Percentiles rank a stretch among this genome's conserved stretches.
These are phyloP conservation scores for Cephalotrichum gorgonifer DNA, from an alignment of 2,329 filamentous ascomycete genomes.

Conservation along the genomic window DNA sequence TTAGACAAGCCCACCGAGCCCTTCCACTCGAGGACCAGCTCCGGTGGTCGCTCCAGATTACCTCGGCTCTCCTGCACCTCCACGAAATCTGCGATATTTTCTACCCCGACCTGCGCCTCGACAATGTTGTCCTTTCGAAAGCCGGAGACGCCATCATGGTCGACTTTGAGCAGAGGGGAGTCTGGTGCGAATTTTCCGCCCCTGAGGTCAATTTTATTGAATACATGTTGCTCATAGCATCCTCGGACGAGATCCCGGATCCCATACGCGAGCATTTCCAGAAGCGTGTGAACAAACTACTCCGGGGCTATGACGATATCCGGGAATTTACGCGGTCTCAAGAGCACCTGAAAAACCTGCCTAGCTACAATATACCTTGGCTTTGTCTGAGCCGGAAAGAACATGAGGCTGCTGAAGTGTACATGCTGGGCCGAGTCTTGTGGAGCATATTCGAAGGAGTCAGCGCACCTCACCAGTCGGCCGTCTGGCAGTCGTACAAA, in stretches of 20 bases:
- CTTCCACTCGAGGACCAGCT: slow-evolving; percentile 33
- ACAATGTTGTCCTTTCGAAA: slow-evolving; percentile 45
- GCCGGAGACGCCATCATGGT: slow-evolving; percentile 40
- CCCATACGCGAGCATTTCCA: slow-evolving; percentile 29
- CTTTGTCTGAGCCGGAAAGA: slow-evolving; percentile 37
- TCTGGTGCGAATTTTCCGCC: slow-evolving; percentile 51
- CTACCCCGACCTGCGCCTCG: slow-evolving; percentile 49
- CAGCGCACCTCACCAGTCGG: slow-evolving; percentile 44
- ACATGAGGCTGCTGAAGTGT: slow-evolving; percentile 48
- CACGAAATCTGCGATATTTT: slow-evolving; percentile 33
- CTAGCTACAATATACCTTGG: slow-evolving; percentile 39
- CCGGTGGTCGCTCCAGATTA: slow-evolving; percentile 43
- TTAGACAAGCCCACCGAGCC: slow-evolving; percentile 33
- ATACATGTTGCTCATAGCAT: slow-evolving; percentile 43
- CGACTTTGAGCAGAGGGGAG: slow-evolving; percentile 53
- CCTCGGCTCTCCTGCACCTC: slow-evolving; percentile 39
- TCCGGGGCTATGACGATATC: slow-evolving; percentile 33
- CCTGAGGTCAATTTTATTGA: slow-evolving; percentile 51
- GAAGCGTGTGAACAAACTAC: slow-evolving; percentile 27
- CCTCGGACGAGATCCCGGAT: slow-evolving; percentile 32
- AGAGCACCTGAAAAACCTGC: background rate
- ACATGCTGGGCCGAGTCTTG: slow-evolving; percentile 50
- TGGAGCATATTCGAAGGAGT: slow-evolving; percentile 55
- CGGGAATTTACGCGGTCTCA: background rate
- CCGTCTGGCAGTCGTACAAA: slow-evolving; percentile 49